Conservation (phyloP, 2,329 filamentous ascomycete genomes). For the Colletotrichum sp. region DNA sequence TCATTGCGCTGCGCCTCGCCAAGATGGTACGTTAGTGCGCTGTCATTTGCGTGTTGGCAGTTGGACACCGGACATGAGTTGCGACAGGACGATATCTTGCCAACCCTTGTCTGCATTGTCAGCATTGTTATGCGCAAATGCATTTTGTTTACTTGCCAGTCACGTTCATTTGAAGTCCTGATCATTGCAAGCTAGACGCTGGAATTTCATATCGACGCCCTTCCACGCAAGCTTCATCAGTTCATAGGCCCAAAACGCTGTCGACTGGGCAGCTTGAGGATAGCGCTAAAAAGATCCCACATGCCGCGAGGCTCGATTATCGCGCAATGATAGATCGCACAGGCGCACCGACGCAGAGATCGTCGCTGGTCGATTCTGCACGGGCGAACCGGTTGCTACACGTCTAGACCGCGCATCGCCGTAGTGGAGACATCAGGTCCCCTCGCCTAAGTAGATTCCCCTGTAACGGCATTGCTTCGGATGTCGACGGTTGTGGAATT, state of each 20-base stretch:
- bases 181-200: not conserved
- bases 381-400: not conserved
- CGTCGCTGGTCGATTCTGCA: not conserved
- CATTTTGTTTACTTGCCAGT: not conserved
- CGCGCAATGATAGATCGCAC: not conserved
- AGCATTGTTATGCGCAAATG: not conserved
- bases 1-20: not conserved
- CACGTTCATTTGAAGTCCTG: accelerated
- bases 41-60: not conserved
- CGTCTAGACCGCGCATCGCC: not conserved
- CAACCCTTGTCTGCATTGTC: not conserved
- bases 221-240: not conserved
- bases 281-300: not conserved
- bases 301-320: not conserved
- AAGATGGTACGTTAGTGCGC: not conserved
- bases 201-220: not conserved
- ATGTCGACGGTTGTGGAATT: not conserved
- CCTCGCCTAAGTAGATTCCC: not conserved
- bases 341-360: not conserved
- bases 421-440: not conserved
- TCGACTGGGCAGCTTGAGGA: not conserved
- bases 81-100: not conserved
- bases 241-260: not conserved
- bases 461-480: not conserved
- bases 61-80: not conserved